These are phyloP conservation scores for Puccinia horiana DNA, from an alignment of 1,284 basidiomycete species.

Conservation along the genomic window DNA sequence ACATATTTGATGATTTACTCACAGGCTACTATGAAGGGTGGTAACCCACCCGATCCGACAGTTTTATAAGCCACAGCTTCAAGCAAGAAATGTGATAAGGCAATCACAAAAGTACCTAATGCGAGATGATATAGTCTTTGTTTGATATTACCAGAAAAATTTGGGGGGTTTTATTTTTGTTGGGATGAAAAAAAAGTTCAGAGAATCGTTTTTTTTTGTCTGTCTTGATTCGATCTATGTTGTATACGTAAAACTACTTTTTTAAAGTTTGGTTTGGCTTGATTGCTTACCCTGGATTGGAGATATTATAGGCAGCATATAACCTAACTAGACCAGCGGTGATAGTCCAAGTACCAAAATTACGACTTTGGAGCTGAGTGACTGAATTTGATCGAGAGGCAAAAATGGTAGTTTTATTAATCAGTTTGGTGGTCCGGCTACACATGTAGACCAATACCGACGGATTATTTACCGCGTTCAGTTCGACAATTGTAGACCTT, in stretches of 20 bases:
- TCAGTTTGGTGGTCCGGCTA: neutral
- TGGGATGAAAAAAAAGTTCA: slow-evolving; percentile 16
- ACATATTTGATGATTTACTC: slow-evolving; percentile 58
- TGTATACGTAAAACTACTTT: neutral
- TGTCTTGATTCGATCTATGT: neutral
- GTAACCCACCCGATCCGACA: slow-evolving; percentile 64
- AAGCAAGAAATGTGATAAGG: slow-evolving; percentile 81
- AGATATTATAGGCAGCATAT: slow-evolving; percentile 84
- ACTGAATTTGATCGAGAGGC: slow-evolving; percentile 64
- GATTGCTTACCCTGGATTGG: slow-evolving; percentile 70
- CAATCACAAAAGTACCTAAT: slow-evolving; percentile 81
- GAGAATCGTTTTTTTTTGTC: neutral
- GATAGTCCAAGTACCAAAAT: slow-evolving; percentile 85
- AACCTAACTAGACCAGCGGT: slow-evolving; percentile 75
- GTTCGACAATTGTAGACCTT: slow-evolving; percentile 69
- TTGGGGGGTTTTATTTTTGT: slow-evolving; percentile 10
- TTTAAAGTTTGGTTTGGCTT: neutral
- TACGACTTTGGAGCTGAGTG: slow-evolving; percentile 76
- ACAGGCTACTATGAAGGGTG: slow-evolving; percentile 85
- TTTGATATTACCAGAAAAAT: neutral
- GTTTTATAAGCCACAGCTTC: slow-evolving; percentile 83
- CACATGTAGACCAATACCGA: neutral
- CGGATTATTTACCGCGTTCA: slow-evolving; percentile 1
- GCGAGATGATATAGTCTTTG: slow-evolving; percentile 84
- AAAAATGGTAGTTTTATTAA: neutral